Conservation (phyloP, 1,284 basidiomycete genomes). For the Sparassis latifolia region DNA sequence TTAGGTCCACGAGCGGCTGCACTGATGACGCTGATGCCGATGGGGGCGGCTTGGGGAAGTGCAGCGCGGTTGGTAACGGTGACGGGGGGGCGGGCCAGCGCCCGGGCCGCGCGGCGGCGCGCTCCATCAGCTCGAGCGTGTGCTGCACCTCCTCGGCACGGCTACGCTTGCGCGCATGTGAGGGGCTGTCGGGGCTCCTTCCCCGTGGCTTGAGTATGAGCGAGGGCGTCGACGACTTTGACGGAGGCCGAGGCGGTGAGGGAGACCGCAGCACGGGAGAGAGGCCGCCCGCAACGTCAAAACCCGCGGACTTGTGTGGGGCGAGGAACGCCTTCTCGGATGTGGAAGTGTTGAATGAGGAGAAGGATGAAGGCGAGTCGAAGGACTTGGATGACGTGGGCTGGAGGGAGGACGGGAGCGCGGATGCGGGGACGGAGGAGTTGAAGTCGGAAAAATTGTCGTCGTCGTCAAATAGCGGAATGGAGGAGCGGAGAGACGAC, state of each 20-base stretch:
- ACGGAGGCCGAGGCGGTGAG: constrained; percentile 19
- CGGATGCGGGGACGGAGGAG: constrained; percentile 5
- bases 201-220: constrained; percentile 1
- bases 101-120: constrained; percentile 44
- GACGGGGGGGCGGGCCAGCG: constrained; percentile 61
- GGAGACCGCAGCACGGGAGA: constrained; percentile 18
- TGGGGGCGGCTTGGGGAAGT: constrained; percentile 1
- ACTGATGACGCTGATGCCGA: too few relatives aligned
- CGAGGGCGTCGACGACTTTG: constrained; percentile 1
- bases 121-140: constrained; percentile 48
- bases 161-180: not conserved
- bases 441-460: constrained; percentile 29
- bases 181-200: not conserved
- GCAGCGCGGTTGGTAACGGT: constrained; percentile 39
- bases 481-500: not conserved
- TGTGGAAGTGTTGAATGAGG: constrained; percentile 12
- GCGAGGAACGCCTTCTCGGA: constrained; percentile 18
- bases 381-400: constrained; percentile 10
- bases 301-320: constrained; percentile 12
- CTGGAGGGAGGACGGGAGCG: constrained; percentile 1
- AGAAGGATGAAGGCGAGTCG: constrained; percentile 15
- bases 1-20: constrained; percentile 11
- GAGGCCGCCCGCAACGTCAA: constrained; percentile 13
- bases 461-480: constrained; percentile 11
- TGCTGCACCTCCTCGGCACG: constrained; percentile 39